Evolutionary conservation across 192 early-diverging fungal genomes (phyloP), one percentile per base, ranked within the genome.

Genomic region (Hyaloraphidium curvatum): DNA sequence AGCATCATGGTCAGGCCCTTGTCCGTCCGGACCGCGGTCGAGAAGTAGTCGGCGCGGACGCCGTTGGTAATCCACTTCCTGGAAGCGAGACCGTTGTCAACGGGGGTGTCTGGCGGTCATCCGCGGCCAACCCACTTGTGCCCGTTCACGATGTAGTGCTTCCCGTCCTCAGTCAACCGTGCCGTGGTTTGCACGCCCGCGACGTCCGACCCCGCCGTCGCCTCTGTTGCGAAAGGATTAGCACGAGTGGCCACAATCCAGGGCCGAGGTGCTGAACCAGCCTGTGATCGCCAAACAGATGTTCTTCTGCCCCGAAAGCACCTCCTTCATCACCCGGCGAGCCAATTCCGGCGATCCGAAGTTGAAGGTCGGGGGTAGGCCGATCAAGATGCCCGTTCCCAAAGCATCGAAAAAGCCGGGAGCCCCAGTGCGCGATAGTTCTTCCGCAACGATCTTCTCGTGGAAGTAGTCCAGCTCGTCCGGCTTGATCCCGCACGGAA

Each of bases 1-100:
- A 83, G 62, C 17, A 83, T 61, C 72, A 83, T 71, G 39, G 81
- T 70, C 43, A 83, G 80, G 28, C 79, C 80, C 3, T 52, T 54
- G 5, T 63, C 69, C 28, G 71, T 71, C 11, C 65, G 55, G 2
- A 73, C 71, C 31, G 71, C 69, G 54, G 74, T 76, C 0, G 68
- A 64, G 54, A 76, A 76, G 60, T 70, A 76, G 41, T 74, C 65
- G 39, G 57, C 58, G 31, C 58, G 63, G 2, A 33, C 57, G 11
- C 68, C 71, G 43, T 67, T 67, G 0, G 65, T 65, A 41, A 67
- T 48, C 33, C n/a, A 37, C n/a, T 37, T n/a, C 7, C 33, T 7
- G 9, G 33, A 37, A 11, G 33, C n/a, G 7, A 11, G 33, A 37
- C n/a, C n/a, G n/a, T n/a, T n/a, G n/a, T n/a, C n/a, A n/a, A n/a